phyloP scores from a whole-genome alignment of 306 rosid genomes.

The Prunus mira region DNA sequence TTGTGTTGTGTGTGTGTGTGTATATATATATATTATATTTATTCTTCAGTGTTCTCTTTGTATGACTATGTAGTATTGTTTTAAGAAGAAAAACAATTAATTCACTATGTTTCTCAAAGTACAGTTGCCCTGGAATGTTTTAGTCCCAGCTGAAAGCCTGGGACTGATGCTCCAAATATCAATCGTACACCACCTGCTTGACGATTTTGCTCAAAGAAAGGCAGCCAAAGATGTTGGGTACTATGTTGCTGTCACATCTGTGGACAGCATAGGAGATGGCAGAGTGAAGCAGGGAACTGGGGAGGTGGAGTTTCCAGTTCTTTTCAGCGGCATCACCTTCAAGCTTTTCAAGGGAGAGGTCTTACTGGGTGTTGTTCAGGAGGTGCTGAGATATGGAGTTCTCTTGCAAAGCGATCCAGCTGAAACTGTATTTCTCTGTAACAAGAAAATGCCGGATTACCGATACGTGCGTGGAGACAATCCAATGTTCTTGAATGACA shows the following conservation, averaged over 20 bases:
- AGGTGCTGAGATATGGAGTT: constrained; percentile 81
- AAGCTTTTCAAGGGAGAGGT: constrained; percentile 79
- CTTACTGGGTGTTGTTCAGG: constrained; percentile 68
- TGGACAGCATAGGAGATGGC: constrained; percentile 78
- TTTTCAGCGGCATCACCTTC: constrained; percentile 64
- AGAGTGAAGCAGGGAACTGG: constrained; percentile 69
- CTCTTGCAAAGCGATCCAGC: constrained; percentile 75
- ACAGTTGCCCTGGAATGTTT: constrained; percentile 71
- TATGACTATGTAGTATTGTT: too few species aligned
- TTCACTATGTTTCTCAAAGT: constrained; percentile 65
- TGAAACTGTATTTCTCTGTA: constrained; percentile 61
- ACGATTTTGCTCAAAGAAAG: constrained; percentile 60
- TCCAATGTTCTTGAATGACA: constrained; percentile 59
- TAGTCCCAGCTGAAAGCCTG: constrained; percentile 60
- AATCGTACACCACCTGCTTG: constrained; percentile 52
- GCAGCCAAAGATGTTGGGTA: constrained; percentile 78
- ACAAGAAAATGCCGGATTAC: constrained; percentile 71
- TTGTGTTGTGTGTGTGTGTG: too few species aligned
- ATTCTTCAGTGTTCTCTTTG: too few species aligned
- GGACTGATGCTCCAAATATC: constrained; percentile 68
- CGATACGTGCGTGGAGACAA: constrained; percentile 61
- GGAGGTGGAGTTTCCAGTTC: constrained; percentile 76
- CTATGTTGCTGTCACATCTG: constrained; percentile 61
- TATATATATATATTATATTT: too few species aligned
- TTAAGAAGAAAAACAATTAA: too few species aligned